These are phyloP conservation scores for Beauveria australis DNA, from an alignment of 2,329 filamentous ascomycete species.

Conservation along the genomic window DNA sequence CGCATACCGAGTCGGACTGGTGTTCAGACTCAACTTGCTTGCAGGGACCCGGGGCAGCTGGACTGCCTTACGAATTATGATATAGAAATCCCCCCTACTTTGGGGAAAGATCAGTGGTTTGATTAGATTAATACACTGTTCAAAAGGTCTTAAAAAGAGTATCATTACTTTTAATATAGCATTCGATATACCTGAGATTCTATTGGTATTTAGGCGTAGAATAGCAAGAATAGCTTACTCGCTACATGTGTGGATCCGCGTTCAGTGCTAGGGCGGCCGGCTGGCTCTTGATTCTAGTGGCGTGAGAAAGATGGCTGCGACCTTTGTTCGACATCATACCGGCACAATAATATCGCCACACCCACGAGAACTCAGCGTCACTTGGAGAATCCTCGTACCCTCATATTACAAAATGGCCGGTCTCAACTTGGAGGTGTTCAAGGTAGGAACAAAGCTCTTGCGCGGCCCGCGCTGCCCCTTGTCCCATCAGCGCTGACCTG, in stretches of 20 bases:
- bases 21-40: not conserved
- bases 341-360: not conserved
- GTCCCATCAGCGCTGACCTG: not conserved
- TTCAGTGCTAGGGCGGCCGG: not conserved
- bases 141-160: not conserved
- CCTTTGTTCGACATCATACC: not conserved
- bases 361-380: not conserved
- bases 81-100: not conserved
- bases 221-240: not conserved
- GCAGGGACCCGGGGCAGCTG: not conserved
- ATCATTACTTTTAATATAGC: not conserved
- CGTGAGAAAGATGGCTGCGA: not conserved
- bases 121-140: not conserved
- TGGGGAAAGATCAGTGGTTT: not conserved
- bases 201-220: not conserved
- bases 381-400: not conserved
- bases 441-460: conserved; percentile 46
- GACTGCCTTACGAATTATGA: conserved; percentile 5
- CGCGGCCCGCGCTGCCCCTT: not conserved
- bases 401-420: conserved; percentile 54
- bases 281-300: conserved; percentile 1
- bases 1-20: not conserved
- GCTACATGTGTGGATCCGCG: not conserved
- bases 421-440: conserved; percentile 90
- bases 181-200: not conserved